Base-by-base conservation (phyloP, 345 rosid species). In the Salix brachista region DNA sequence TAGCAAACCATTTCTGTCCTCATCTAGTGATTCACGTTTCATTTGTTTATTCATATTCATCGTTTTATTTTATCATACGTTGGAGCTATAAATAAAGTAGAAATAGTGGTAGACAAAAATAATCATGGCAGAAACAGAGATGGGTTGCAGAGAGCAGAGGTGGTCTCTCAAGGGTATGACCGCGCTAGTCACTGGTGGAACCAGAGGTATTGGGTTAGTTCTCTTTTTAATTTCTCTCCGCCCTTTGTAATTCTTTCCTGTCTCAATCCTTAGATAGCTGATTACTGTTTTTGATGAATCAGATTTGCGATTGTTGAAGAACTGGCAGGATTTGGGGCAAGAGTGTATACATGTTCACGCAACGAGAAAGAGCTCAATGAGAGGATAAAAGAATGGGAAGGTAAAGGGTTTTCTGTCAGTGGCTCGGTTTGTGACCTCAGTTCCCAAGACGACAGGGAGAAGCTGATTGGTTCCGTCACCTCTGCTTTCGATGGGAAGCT, bases 121-220 rank as follows among this genome's bases (percentile, higher is more conserved):
- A 46, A 71, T 1, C 44, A 72, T 73, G 76, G 67, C 76, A 36
- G 67, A 73, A 60, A 37, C 52, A 39, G 36, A 58, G 67, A 1
- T 34, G 28, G 6, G 70, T 13, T n/a, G 48, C 25, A 67, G 65
- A 56, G 70, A 79, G 17, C 39, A 52, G 1, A 75, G 82, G 42
- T 80, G 82, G 82, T 80, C 82, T 62, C 71, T 80, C 30, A 65
- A 62, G 52, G 82, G 82, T 4, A 75, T 65, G 82, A 80, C 79
- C 10, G 82, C 82, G 7, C 75, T 80, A 36, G 79, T 80, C 37
- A 80, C 82, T 12, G 82, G 82, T 8, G 82, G 79, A 70, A 80
- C 79, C 75, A 75, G 65, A 48, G 83, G 79, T 12, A 66, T 80
- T 9, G 83, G 83, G 83, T 80, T 8, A 25, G 42, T 62, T 75